phyloP scores from a whole-genome alignment of 257 asterid genomes.

The Ehretia macrophylla region DNA sequence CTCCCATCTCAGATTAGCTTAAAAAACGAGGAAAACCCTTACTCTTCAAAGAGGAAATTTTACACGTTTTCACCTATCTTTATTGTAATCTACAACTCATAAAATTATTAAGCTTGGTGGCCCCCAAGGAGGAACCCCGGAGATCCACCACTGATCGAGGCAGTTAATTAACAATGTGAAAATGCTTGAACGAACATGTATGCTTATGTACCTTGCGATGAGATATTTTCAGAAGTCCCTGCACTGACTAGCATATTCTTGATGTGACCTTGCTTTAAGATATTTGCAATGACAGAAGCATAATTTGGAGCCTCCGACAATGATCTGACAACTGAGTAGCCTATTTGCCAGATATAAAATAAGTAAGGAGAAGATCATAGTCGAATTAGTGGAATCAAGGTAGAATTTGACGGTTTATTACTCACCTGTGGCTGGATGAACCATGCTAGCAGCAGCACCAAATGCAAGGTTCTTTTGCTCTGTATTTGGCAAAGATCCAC shows the following conservation, averaged over 20 bases:
- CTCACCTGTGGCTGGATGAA: conserved; percentile 98
- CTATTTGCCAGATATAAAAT: conserved; percentile 29
- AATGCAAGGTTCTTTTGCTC: conserved; percentile 96
- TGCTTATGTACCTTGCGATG: conserved; percentile 66
- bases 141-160: no score
- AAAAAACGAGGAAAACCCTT: no score
- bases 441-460: conserved; percentile 99
- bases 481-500: conserved; percentile 96
- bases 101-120: no score
- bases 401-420: neutral
- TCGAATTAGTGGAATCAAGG: conserved; percentile 5
- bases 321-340: conserved; percentile 95
- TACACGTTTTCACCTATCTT: no score
- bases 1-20: no score
- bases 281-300: conserved; percentile 73
- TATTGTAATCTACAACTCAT: no score
- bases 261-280: conserved; percentile 43
- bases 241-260: conserved; percentile 38
- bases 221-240: conserved; percentile 45
- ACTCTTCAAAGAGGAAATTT: no score
- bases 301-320: conserved; percentile 97
- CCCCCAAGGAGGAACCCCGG: no score
- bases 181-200: no score
- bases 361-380: conserved; percentile 2
- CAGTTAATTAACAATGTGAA: no score